Evolutionary conservation across 108 stramenopile genomes (phyloP), one percentile per base, ranked within the genome.

Genomic region (Discostella pseudostelligera): DNA sequence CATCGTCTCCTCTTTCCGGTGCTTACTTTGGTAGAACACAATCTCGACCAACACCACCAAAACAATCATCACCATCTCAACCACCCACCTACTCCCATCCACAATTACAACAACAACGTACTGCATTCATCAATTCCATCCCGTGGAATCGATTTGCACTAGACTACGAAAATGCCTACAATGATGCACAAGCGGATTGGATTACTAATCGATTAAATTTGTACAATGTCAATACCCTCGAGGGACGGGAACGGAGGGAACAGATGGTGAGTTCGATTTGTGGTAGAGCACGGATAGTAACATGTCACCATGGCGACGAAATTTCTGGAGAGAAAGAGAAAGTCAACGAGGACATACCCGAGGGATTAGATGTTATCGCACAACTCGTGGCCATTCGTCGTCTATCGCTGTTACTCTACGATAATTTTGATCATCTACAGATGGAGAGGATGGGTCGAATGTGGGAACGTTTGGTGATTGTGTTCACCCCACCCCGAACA

Each of bases 361-460:
- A 75, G 56, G 74, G 56, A 22, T 74, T 66, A 65, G 62, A 70
- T 48, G 65, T 57, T 10, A 55, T 87, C 13, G 72, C 81, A 45
- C 84, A 89, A 58, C 58, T 93, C 11, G 71, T 93, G 32, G 87
- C 88, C n/a, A 72, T 89, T 24, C 88, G 92, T 51, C 80, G 92
- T 9, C 67, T 93, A 39, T 80, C 87, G 21, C 53, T 87, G n/a
- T 64, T 93, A 42, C 46, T 93, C 47, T 84, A 81, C 36, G 84
- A 93, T 54, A 81, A 90, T 39, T 93, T 89, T 69, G 87, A 93
- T 46, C 58, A 78, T 17, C 58, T 93, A 16, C 59, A 77, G 21
- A 67, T 93, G 82, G 88, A 93, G 62, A 72, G 85, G 28, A 77
- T 85, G 74, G 88, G 88, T 13, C 58, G 74, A 45, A 82, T 83